Evolutionary conservation across 83 land plant genomes (phyloP).

Genomic region (Diphasiastrum complanatum): DNA sequence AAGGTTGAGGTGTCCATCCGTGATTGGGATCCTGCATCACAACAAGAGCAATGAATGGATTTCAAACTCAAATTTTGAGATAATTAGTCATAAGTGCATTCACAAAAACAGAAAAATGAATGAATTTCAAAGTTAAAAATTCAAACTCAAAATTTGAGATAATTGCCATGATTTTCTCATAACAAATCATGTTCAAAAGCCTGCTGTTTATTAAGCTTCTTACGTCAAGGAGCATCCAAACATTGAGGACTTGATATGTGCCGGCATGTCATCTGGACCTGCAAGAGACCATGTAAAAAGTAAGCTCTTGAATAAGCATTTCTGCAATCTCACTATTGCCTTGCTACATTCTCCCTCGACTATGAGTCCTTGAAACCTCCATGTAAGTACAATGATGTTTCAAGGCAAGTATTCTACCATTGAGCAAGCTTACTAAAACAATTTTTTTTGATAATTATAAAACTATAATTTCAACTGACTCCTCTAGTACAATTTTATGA

Average conservation of each 20-base stretch:
- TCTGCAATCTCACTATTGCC: not conserved
- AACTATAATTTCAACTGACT: no score
- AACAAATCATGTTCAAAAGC: not conserved
- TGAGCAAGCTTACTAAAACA: no score
- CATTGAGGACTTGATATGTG: constrained; percentile 98
- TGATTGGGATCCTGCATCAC: constrained; percentile 79
- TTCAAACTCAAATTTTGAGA: not conserved
- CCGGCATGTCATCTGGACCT: constrained; percentile 99
- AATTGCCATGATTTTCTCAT: not conserved
- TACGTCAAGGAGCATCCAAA: constrained; percentile 90
- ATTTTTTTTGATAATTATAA: no score
- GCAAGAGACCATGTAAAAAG: constrained; percentile 19
- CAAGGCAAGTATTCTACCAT: no score
- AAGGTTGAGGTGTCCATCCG: constrained; percentile 77
- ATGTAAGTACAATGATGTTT: no score
- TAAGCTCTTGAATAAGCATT: not conserved
- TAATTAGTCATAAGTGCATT: not conserved
- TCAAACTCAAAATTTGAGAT: not conserved
- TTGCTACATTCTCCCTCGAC: no score
- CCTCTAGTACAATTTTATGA: no score
- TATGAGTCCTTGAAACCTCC: not conserved
- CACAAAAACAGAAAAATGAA: not conserved
- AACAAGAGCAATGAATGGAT: constrained; percentile 4
- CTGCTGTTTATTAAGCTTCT: constrained; percentile 3
- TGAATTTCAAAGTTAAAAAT: not conserved